phyloP scores from a whole-genome alignment of 805 yeast species.

The Yamadazyma paraphyllophila region DNA sequence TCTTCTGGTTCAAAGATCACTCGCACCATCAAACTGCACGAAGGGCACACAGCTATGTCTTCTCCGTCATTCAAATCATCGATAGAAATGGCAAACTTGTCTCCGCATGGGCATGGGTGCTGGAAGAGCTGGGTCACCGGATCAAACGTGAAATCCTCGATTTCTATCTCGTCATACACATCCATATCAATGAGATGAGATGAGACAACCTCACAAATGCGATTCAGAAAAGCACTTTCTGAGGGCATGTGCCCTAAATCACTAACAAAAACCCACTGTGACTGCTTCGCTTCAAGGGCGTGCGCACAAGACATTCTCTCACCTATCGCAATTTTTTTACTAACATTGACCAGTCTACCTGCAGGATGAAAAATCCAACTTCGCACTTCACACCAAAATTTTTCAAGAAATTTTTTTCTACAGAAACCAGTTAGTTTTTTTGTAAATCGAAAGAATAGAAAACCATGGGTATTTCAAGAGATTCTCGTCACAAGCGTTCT shows the following conservation, averaged over 20 bases:
- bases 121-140: slow-evolving; percentile 77
- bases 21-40: slow-evolving; percentile 89
- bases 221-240: not conserved
- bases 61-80: slow-evolving; percentile 90
- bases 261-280: not conserved
- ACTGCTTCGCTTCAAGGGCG: not conserved
- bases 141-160: slow-evolving; percentile 94
- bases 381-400: slow-evolving; percentile 3
- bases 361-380: slow-evolving; percentile 1
- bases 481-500: slow-evolving; percentile 99
- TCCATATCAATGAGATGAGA: slow-evolving; percentile 38
- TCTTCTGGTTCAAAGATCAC: slow-evolving; percentile 79
- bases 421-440: slow-evolving; percentile 5
- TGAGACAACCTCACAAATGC: not conserved
- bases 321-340: not conserved
- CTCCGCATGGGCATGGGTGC: slow-evolving; percentile 99
- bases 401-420: slow-evolving; percentile 8
- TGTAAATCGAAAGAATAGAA: slow-evolving; percentile 7
- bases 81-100: slow-evolving; percentile 78
- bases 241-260: not conserved
- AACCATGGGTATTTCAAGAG: slow-evolving; percentile 99
- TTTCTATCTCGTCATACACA: slow-evolving; percentile 91
- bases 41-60: slow-evolving; percentile 93
- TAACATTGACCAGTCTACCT: not conserved
- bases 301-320: not conserved